phyloP scores from a whole-genome alignment of 2,329 filamentous ascomycete genomes.

The Cladosporium sp. region DNA sequence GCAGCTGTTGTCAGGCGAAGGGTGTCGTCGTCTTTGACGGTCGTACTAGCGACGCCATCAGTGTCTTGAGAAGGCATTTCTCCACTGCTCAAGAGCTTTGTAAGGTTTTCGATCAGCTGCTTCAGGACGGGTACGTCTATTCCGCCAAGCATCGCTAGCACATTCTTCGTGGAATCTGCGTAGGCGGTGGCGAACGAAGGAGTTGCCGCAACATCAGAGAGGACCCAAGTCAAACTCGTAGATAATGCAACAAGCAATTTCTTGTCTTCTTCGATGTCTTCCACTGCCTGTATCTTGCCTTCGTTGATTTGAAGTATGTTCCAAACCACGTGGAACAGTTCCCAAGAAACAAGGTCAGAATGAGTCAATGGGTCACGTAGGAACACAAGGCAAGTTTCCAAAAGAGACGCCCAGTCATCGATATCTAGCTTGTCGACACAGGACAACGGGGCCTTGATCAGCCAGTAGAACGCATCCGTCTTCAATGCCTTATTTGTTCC shows the following conservation, averaged over 20 bases:
- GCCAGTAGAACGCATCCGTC: neutral
- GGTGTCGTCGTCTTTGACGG: neutral
- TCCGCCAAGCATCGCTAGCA: neutral
- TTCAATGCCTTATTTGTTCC: neutral
- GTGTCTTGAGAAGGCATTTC: neutral
- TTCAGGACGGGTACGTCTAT: neutral
- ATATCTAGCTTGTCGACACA: constrained; percentile 8
- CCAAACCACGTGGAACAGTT: constrained; percentile 19
- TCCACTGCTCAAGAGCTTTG: neutral
- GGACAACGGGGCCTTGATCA: neutral
- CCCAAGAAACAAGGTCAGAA: neutral
- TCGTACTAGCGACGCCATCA: neutral
- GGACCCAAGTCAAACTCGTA: constrained; percentile 26
- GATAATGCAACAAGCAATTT: constrained; percentile 22
- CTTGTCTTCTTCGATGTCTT: constrained; percentile 13
- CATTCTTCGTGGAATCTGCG: neutral
- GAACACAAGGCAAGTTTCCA: constrained; percentile 24
- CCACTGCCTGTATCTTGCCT: neutral
- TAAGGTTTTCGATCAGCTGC: neutral
- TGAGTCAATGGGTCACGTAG: constrained; percentile 19
- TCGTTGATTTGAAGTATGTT: constrained; percentile 17
- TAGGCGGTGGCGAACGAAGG: constrained; percentile 15
- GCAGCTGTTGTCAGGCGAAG: constrained; percentile 19
- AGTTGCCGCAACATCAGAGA: constrained; percentile 28
- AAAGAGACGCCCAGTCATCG: constrained; percentile 22